Base-by-base conservation (phyloP, 2,329 filamentous ascomycete species). In the Stenocarpella maydis region DNA sequence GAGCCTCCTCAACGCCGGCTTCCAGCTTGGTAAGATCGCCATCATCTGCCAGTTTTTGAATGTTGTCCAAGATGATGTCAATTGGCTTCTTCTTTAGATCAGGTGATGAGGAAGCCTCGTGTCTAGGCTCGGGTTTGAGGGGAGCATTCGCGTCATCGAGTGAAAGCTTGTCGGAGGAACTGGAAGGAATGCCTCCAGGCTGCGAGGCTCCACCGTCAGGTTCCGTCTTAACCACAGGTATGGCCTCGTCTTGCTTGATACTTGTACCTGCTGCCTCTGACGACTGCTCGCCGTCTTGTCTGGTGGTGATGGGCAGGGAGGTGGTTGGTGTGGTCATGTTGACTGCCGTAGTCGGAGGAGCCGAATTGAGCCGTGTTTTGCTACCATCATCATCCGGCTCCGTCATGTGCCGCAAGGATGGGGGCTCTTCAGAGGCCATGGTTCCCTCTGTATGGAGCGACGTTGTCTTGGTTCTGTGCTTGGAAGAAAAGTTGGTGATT, bases 1-100 rank as follows among this genome's bases (percentile, higher is more conserved):
- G 39, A 6, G 66, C 61, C 17, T 8, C 15, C 7, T n/a, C n/a
- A 39, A 52, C 39, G 9, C 52, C 45, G 17, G 15, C 12, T 24
- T 66, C 31, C 14, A 71, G 37, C n/a, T 63, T 71, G n/a, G 19
- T 19, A 2, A 69, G 15, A 26, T 69, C 66, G n/a, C 5, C 53
- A 3, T n/a, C 41, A 31, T 69, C 28, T 1, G 19, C 9, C 2
- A 61, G 21, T 4, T 37, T 17, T 24, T 54, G 37, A 15, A 69
- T 8, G 21, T 31, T 24, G n/a, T 71, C 47, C 8, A 69, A n/a
- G 8, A 53, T 54, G 10, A 69, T 21, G 5, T 66, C 12, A 2
- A 39, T 21, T 9, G 53, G 28, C 4, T 43, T n/a, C 10, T n/a
- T 21, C 8, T 37, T 17, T 3, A 7, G 14, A 2, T 39, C 10